These are phyloP conservation scores for Hypholoma sublateritium DNA, from an alignment of 768 basidiomycete genomes.

Conservation along the genomic window DNA sequence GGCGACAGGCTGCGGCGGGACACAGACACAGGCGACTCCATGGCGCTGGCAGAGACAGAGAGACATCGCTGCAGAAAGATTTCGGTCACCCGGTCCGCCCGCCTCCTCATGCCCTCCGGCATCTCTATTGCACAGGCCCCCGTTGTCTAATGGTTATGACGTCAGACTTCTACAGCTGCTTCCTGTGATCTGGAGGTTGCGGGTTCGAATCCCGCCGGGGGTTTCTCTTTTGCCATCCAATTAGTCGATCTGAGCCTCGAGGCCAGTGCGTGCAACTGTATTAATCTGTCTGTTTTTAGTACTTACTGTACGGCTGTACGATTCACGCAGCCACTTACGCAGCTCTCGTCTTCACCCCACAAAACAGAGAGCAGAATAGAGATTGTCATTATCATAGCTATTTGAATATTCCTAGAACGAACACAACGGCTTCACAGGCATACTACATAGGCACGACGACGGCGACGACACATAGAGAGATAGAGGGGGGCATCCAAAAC, in stretches of 20 bases:
- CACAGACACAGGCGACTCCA: background rate
- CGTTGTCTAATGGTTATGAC: constrained; percentile 91
- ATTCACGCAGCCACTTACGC: too few relatives aligned
- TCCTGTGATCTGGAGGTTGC: constrained; percentile 71
- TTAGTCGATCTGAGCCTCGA: background rate
- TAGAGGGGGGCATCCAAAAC: background rate
- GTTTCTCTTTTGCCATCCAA: constrained; percentile 35
- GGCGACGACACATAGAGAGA: background rate
- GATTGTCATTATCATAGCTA: background rate
- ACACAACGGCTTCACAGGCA: constrained; percentile 1
- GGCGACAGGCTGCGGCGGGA: constrained; percentile 7
- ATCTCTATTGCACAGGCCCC: constrained; percentile 40
- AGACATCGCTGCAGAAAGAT: too few relatives aligned
- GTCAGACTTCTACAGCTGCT: constrained; percentile 72
- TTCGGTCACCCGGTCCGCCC: too few relatives aligned
- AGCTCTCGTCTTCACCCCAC: too few relatives aligned
- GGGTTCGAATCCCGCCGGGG: constrained; percentile 87
- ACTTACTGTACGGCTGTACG: too few relatives aligned
- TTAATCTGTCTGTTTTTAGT: too few relatives aligned
- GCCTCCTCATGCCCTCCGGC: too few relatives aligned
- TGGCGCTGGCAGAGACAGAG: background rate
- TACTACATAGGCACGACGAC: constrained; percentile 4
- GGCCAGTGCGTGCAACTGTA: too few relatives aligned
- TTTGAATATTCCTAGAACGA: constrained; percentile 1
- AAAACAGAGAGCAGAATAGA: background rate